Evolutionary conservation across 2,329 filamentous ascomycete genomes (phyloP).

Genomic region (Nigrospora osmanthi): DNA sequence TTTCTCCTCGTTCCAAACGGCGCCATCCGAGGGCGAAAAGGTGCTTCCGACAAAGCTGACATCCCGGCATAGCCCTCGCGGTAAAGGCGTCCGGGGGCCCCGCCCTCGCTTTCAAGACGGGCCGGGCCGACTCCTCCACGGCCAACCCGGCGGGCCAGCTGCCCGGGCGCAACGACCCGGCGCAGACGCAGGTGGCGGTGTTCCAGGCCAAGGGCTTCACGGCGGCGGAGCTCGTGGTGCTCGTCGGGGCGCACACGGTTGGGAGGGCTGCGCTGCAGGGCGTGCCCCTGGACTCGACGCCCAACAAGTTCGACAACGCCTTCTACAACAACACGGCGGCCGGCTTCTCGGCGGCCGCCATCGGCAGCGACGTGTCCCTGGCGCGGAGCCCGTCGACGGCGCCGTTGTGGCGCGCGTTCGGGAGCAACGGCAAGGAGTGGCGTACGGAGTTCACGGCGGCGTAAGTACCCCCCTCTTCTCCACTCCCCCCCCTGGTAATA

Average conservation of each 20-base stretch:
- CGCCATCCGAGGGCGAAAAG: no score
- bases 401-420: slow-evolving; percentile 14
- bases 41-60: not conserved
- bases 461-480: slow-evolving; percentile 10
- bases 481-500: no score
- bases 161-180: slow-evolving; percentile 14
- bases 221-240: slow-evolving; percentile 40
- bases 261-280: slow-evolving; percentile 26
- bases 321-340: slow-evolving; percentile 36
- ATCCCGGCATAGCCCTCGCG: slow-evolving; percentile 12
- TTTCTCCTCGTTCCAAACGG: no score
- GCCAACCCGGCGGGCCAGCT: slow-evolving; percentile 11
- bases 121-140: slow-evolving; percentile 14
- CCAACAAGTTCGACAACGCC: slow-evolving; percentile 38
- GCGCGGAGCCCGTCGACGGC: slow-evolving; percentile 13
- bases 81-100: slow-evolving; percentile 14
- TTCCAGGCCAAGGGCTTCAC: slow-evolving; percentile 43
- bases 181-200: slow-evolving; percentile 33
- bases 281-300: slow-evolving; percentile 37
- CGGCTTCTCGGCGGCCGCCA: slow-evolving; percentile 10
- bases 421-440: slow-evolving; percentile 13
- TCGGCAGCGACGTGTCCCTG: slow-evolving; percentile 16
- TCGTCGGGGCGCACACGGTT: slow-evolving; percentile 45
- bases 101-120: slow-evolving; percentile 14
- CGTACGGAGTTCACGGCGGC: slow-evolving; percentile 14